These are phyloP conservation scores for Nicotiana rustica DNA, from an alignment of 305 asterid species.

Conservation along the genomic window DNA sequence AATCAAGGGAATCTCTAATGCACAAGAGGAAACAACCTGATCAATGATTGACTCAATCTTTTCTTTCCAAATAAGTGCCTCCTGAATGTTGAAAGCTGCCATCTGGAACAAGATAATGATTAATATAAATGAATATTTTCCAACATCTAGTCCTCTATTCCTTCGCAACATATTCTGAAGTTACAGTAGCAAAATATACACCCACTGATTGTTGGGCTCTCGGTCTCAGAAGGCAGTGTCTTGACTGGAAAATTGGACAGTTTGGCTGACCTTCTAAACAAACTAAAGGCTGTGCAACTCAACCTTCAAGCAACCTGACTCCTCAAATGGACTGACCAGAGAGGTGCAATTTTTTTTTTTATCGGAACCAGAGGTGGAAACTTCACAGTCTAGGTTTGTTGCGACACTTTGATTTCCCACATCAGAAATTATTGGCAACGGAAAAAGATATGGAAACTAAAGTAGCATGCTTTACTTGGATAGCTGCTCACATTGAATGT, in stretches of 20 bases:
- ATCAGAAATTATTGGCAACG: neutral
- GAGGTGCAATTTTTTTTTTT: no score
- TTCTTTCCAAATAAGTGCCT: slow-evolving; percentile 63
- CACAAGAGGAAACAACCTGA: slow-evolving; percentile 63
- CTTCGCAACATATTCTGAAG: no score
- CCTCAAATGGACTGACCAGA: neutral
- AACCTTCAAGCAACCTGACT: neutral
- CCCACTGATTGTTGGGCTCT: neutral
- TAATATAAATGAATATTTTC: neutral
- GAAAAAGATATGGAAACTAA: neutral
- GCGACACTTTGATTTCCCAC: neutral
- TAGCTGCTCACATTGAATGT: neutral
- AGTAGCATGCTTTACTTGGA: neutral
- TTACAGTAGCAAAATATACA: neutral
- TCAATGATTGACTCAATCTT: slow-evolving; percentile 88
- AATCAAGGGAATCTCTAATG: slow-evolving; percentile 27
- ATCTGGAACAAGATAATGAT: slow-evolving; percentile 57
- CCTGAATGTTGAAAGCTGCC: slow-evolving; percentile 99
- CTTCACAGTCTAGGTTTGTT: neutral
- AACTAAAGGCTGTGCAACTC: neutral
- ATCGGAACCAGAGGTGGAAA: neutral
- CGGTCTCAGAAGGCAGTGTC: slow-evolving; percentile 26
- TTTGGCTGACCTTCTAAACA: neutral
- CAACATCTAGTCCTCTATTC: neutral
- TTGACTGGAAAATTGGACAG: neutral